These are phyloP conservation scores for Lentinula sp. DNA, from an alignment of 768 basidiomycete species.

Conservation along the genomic window DNA sequence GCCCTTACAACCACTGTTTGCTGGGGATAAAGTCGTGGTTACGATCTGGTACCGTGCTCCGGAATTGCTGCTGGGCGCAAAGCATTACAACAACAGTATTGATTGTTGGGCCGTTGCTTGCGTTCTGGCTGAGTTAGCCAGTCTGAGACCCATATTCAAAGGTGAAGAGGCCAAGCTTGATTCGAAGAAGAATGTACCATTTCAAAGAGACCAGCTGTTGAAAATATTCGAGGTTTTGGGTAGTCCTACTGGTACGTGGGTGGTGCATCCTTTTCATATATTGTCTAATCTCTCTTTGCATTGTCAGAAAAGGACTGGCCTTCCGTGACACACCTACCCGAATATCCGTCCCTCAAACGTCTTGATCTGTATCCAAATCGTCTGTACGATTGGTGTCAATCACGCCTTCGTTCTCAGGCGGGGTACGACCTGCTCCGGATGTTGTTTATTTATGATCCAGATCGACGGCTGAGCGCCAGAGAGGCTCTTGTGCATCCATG, in stretches of 20 bases:
- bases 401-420: slow-evolving; percentile 49
- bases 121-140: slow-evolving; percentile 93
- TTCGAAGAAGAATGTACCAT: slow-evolving; percentile 94
- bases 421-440: slow-evolving; percentile 82
- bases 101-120: slow-evolving; percentile 99
- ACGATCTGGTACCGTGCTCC: slow-evolving; percentile 99
- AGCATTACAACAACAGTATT: slow-evolving; percentile 95
- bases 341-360: slow-evolving; percentile 77
- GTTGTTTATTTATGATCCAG: slow-evolving; percentile 89
- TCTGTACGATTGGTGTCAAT: slow-evolving; percentile 71
- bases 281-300: background rate
- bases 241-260: slow-evolving; percentile 67
- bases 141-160: slow-evolving; percentile 94
- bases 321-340: slow-evolving; percentile 77
- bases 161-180: slow-evolving; percentile 98
- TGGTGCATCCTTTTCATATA: background rate
- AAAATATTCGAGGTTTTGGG: slow-evolving; percentile 97
- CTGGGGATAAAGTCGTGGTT: slow-evolving; percentile 97
- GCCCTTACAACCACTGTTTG: slow-evolving; percentile 86
- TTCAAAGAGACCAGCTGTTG: slow-evolving; percentile 90
- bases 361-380: slow-evolving; percentile 70
- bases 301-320: slow-evolving; percentile 81
- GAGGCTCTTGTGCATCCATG: slow-evolving; percentile 82
- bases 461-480: slow-evolving; percentile 74
- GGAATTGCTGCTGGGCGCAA: slow-evolving; percentile 91